Evolutionary conservation across 768 basidiomycete species (phyloP).

Genomic region (Trametes sanguinea): DNA sequence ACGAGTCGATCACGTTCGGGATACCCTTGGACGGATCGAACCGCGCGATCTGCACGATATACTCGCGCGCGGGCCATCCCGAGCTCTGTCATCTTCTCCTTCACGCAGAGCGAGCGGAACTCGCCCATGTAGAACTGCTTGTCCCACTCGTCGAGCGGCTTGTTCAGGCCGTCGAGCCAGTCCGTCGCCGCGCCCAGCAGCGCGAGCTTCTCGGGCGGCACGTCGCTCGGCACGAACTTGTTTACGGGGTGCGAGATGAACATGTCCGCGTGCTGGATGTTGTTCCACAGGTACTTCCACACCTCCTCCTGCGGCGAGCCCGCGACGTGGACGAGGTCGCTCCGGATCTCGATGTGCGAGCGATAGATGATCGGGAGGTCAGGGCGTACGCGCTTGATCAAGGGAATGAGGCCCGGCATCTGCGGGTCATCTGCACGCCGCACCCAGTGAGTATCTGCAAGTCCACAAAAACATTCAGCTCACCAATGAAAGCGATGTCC

Average conservation of each 20-base stretch:
- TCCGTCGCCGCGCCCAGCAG: slow-evolving; percentile 85
- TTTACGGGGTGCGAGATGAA: slow-evolving; percentile 94
- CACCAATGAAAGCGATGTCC: slow-evolving; percentile 88
- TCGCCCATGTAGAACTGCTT: slow-evolving; percentile 89
- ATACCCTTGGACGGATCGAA: slow-evolving; percentile 91
- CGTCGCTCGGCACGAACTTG: slow-evolving; percentile 90
- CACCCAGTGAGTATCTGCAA: background rate
- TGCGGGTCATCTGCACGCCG: slow-evolving; percentile 73
- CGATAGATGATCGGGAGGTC: slow-evolving; percentile 89
- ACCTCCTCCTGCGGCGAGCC: slow-evolving; percentile 89
- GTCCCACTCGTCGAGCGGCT: slow-evolving; percentile 79
- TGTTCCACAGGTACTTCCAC: slow-evolving; percentile 95
- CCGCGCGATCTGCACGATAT: slow-evolving; percentile 89
- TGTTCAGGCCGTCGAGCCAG: slow-evolving; percentile 95
- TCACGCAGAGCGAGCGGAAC: slow-evolving; percentile 77
- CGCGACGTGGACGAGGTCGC: slow-evolving; percentile 78
- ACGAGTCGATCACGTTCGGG: slow-evolving; percentile 84
- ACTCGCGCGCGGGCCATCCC: slow-evolving; percentile 80
- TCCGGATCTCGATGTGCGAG: slow-evolving; percentile 88
- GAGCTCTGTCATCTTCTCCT: slow-evolving; percentile 81
- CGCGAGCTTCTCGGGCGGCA: slow-evolving; percentile 67
- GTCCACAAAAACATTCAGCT: slow-evolving; percentile 16
- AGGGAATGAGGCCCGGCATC: slow-evolving; percentile 91
- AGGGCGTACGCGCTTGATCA: slow-evolving; percentile 84
- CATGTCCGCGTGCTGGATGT: slow-evolving; percentile 85